Percentiles rank a stretch among this genome's conserved stretches.
phyloP scores from a whole-genome alignment of 2,329 filamentous ascomycete species.

The Alternaria conjuncta region DNA sequence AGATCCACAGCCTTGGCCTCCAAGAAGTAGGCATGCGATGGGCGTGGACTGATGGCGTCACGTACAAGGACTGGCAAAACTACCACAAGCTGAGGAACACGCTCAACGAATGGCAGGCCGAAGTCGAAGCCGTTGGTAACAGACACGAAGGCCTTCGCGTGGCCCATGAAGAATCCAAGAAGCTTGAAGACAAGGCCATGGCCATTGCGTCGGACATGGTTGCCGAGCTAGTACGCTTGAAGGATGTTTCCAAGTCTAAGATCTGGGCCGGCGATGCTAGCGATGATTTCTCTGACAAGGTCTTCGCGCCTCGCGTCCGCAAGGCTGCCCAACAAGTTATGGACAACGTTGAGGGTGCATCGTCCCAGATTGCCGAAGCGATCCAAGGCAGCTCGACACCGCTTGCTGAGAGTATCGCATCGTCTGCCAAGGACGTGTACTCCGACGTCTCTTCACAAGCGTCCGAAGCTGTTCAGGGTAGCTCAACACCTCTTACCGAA shows the following conservation, averaged over 20 bases:
- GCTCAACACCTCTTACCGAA: conserved; percentile 37
- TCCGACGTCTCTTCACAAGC: conserved; percentile 39
- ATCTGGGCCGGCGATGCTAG: conserved; percentile 74
- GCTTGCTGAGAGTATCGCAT: conserved; percentile 43
- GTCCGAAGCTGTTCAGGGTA: conserved; percentile 41
- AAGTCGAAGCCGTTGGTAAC: conserved; percentile 78
- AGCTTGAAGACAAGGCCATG: conserved; percentile 82
- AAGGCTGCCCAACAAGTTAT: conserved; percentile 53
- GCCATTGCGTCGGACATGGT: conserved; percentile 77
- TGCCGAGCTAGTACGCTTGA: conserved; percentile 78
- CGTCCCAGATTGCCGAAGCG: conserved; percentile 46
- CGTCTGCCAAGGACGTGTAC: conserved; percentile 46
- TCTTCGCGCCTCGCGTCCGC: conserved; percentile 63
- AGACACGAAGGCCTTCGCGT: conserved; percentile 73
- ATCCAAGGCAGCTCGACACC: conserved; percentile 43
- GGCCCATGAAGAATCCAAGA: conserved; percentile 70
- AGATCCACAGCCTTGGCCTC: conserved; percentile 81
- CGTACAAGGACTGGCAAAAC: conserved; percentile 96
- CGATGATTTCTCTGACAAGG: conserved; percentile 78
- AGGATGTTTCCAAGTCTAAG: conserved; percentile 86
- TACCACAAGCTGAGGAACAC: conserved; percentile 87
- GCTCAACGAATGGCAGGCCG: conserved; percentile 82
- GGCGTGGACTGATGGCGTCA: conserved; percentile 94
- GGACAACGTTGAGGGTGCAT: conserved; percentile 46
- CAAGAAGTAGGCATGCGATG: conserved; percentile 92